phyloP scores from a whole-genome alignment of 331 rosid species.

The Saraca asoca region DNA sequence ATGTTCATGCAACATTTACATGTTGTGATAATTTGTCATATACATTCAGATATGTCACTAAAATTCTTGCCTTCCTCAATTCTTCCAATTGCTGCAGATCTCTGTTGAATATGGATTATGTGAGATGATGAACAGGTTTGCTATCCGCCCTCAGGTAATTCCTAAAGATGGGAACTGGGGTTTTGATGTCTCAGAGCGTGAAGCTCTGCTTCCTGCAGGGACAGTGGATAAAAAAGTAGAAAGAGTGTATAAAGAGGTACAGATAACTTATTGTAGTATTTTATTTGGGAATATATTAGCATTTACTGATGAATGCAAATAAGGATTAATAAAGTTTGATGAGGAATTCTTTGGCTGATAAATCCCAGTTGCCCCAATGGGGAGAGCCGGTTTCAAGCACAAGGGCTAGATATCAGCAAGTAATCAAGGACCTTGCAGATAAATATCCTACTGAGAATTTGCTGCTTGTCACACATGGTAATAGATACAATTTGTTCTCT shows the following conservation, averaged over 20 bases:
- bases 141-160: constrained; percentile 52
- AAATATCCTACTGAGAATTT: constrained; percentile 67
- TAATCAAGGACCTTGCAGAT: constrained; percentile 67
- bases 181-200: constrained; percentile 58
- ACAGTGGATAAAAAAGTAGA: constrained; percentile 55
- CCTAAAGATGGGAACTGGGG: constrained; percentile 67
- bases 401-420: constrained; percentile 54
- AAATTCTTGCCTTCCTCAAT: background rate
- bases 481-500: constrained; percentile 17
- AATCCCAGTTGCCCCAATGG: constrained; percentile 71
- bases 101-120: constrained; percentile 78
- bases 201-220: constrained; percentile 63
- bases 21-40: background rate
- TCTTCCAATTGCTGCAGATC: constrained; percentile 43
- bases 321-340: constrained; percentile 8
- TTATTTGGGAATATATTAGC: background rate
- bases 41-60: background rate
- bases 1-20: background rate
- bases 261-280: constrained; percentile 8
- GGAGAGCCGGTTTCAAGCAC: constrained; percentile 51
- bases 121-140: constrained; percentile 68
- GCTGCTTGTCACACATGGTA: constrained; percentile 86
- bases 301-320: background rate
- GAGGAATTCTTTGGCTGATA: constrained; percentile 9
- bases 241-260: constrained; percentile 67